Evolutionary conservation across 495 filamentous ascomycete genomes (phyloP), one percentile per base, ranked within the genome.

Genomic region (Hypomontagnella submonticulosa): DNA sequence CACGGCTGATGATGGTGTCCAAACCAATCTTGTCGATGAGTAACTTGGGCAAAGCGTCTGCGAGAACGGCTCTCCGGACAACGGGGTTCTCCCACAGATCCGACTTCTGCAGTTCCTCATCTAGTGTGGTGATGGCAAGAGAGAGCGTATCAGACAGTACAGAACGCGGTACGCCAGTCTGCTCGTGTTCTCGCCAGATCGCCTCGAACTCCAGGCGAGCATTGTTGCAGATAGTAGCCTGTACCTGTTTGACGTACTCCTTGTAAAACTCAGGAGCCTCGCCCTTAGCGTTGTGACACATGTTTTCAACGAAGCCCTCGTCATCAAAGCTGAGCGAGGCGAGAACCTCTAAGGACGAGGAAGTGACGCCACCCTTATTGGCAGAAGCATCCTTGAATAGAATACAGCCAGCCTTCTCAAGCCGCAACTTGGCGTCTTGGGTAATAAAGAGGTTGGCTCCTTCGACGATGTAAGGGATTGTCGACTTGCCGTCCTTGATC

Each of bases 381-480:
- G 96, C 93, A 41, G 92, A 96, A 10, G 95, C 95, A 77, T 99
- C 95, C 82, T 99, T 99, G 86, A 91, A 98, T 41, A 99, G 76
- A 67, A 98, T 89, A 72, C 90, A 92, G 61, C 96, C 96, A 27
- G 95, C 94, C 68, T 91, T 88, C 79, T 99, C 95, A 4, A 99
- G 85, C 16, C 92, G 89, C 56, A 98, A 83, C 83, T 99, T 99
- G 66, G 92, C 93, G 72, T 99, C 95, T 78, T 99, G 96, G 10
- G 95, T 98, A 78, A 99, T 95, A 86, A 99, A 99, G 38, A 99
- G 83, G 73, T 99, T 99, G 72, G 95, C 95, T 16, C 95, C 95
- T 77, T 99, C 95, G 44, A 99, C 95, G 27, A 99, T 93, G 80
- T 95, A 98, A 4, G 93, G 93, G 57, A 99, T 89, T 4, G 84